These are phyloP conservation scores for Microcos paniculata DNA, from an alignment of 345 rosid genomes.

Conservation along the genomic window DNA sequence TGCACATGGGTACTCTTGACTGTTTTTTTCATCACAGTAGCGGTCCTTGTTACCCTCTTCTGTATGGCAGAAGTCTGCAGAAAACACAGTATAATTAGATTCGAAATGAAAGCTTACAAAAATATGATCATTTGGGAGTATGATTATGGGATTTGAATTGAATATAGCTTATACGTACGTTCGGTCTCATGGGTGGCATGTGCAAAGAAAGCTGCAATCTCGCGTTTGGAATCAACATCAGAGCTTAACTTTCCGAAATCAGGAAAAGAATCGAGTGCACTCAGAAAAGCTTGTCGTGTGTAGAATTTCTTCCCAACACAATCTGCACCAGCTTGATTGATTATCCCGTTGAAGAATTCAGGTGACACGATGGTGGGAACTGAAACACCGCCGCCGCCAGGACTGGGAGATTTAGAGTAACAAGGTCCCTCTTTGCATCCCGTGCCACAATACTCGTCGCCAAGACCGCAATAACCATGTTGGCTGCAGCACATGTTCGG, in stretches of 20 bases:
- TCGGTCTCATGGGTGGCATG: conserved; percentile 88
- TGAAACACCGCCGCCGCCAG: conserved; percentile 31
- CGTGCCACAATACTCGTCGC: conserved; percentile 33
- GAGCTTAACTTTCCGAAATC: conserved; percentile 57
- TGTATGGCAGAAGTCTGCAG: conserved; percentile 59
- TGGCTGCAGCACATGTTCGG: conserved; percentile 47
- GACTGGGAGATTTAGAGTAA: conserved; percentile 24
- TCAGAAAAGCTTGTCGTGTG: conserved; percentile 51
- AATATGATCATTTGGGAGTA: background rate
- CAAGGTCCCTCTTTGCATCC: conserved; percentile 65
- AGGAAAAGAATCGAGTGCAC: conserved; percentile 45
- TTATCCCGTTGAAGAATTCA: conserved; percentile 55
- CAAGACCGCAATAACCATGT: conserved; percentile 42
- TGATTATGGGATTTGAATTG: background rate
- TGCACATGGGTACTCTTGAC: conserved; percentile 55
- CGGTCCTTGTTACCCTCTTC: conserved; percentile 61
- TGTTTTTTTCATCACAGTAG: conserved; percentile 39
- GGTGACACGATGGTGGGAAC: conserved; percentile 42
- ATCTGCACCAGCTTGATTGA: conserved; percentile 39
- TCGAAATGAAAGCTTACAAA: background rate
- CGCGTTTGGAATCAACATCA: conserved; percentile 53
- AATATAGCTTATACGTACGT: conserved; percentile 35
- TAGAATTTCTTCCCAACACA: conserved; percentile 67
- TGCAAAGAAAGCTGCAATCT: conserved; percentile 80
- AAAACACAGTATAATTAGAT: conserved; percentile 12